Evolutionary conservation across 2,329 filamentous ascomycete genomes (phyloP), one percentile per base, ranked within the genome.

Genomic region (Fusarium sp.): DNA sequence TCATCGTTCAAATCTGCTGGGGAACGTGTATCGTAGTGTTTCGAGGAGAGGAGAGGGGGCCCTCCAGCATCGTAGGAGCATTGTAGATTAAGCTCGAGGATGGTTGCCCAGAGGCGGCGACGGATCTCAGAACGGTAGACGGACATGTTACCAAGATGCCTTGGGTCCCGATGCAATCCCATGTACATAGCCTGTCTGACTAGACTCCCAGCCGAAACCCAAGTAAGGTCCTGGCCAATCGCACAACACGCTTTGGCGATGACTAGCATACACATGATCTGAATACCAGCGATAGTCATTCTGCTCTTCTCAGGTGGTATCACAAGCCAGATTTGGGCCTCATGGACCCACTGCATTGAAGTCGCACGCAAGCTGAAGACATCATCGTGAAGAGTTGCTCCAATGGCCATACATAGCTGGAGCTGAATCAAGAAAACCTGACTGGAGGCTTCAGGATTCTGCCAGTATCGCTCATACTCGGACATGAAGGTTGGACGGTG

Each of bases 151-250:
- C 83, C 82, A 8, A 90, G 83, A 64, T 84, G 81, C 36, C 81
- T 83, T 0, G 89, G 89, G 63, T 91, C 89, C 3, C 87, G 85
- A 75, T 91, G 88, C 11, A 90, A 81, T 8, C 89, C 89, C 84
- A 90, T 89, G 62, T 85, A 85, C 76, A 91, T 86, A 59, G 88
- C 89, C 13, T 84, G 85, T 17, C 89, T 83, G n/a, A 90, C 67
- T 17, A 90, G 69, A 1, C 82, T 79, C 2, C 89, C 89, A 0
- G 85, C 81, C 5, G 85, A 82, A 38, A 88, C 84, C 88, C 88
- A 90, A 4, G 84, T 81, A 8, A 89, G 76, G 69, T 90, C 88
- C 10, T 83, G 84, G 8, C 84, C 85, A 8, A 89, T 81, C 18
- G 82, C 83, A 35, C 84, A 85, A 1, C 83, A 83, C 35, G 87